A percentile compares a stretch with the other conserved stretches of the same genome.
These are phyloP conservation scores for Bryoglossum gracile DNA, from an alignment of 495 filamentous ascomycete genomes.

Conservation along the genomic window DNA sequence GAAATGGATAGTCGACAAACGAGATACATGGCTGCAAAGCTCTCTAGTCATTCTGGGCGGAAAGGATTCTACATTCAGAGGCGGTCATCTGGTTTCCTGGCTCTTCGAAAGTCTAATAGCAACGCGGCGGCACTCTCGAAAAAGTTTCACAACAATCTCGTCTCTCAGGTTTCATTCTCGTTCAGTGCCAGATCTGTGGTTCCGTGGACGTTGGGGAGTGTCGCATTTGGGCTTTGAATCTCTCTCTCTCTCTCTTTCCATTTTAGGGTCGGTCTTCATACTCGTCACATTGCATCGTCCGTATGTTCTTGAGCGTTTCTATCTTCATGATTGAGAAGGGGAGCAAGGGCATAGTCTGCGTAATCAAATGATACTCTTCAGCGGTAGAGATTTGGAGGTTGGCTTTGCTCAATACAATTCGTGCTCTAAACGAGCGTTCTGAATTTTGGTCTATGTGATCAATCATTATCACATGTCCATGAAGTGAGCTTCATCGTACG, in stretches of 20 bases:
- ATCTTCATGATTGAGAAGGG: constrained; percentile 9
- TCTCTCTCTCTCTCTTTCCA: constrained; percentile 9
- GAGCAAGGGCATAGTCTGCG: constrained; percentile 14
- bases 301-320: constrained; percentile 21
- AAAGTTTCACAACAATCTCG: constrained; percentile 13
- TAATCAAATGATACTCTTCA: constrained; percentile 22
- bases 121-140: constrained; percentile 3
- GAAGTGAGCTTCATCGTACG: too few species aligned
- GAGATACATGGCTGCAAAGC: constrained; percentile 17
- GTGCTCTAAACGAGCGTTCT: too few species aligned
- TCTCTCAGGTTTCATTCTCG: constrained; percentile 10
- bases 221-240: constrained; percentile 15
- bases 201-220: background rate
- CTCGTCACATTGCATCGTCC: constrained; percentile 16
- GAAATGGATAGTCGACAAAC: constrained; percentile 12
- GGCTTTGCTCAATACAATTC: too few species aligned
- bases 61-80: background rate
- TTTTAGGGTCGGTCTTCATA: constrained; percentile 1
- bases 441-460: too few species aligned
- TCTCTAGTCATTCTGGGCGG: constrained; percentile 8
- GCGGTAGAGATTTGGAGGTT: background rate
- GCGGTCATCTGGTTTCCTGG: constrained; percentile 9
- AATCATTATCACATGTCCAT: too few species aligned
- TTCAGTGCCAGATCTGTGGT: background rate
- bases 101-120: constrained; percentile 2